These are phyloP conservation scores for Lactarius vividus DNA, from an alignment of 768 basidiomycete species.

Conservation along the genomic window DNA sequence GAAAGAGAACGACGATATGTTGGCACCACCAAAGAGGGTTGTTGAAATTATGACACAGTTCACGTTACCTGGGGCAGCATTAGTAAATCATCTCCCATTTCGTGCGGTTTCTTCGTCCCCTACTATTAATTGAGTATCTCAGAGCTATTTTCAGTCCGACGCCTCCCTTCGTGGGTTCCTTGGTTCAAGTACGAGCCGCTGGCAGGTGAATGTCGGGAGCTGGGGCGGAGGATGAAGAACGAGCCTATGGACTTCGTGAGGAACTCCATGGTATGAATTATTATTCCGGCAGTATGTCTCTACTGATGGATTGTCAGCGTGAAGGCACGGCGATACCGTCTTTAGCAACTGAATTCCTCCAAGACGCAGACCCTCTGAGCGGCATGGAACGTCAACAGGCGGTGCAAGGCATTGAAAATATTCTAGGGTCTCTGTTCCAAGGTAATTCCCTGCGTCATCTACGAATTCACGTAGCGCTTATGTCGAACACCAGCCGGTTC, in stretches of 20 bases:
- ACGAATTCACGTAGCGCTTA: neutral
- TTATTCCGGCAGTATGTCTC: neutral
- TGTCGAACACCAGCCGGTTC: slow-evolving; percentile 6
- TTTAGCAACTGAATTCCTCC: neutral
- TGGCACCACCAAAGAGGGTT: neutral
- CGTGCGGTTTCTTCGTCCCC: neutral
- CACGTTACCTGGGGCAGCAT: neutral
- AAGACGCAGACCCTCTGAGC: neutral
- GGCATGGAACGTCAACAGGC: neutral
- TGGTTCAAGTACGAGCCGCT: slow-evolving; percentile 1
- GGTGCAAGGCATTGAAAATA: neutral
- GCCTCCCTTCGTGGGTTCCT: slow-evolving; percentile 4
- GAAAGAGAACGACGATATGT: neutral
- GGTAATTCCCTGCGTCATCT: neutral
- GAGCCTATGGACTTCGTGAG: slow-evolving; percentile 2
- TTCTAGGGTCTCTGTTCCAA: slow-evolving; percentile 11
- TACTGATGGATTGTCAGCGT: neutral
- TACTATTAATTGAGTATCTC: neutral
- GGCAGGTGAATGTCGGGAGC: neutral
- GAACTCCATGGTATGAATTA: neutral
- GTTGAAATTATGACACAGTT: neutral
- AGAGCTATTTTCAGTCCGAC: neutral
- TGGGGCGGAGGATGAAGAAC: neutral
- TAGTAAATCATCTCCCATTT: slow-evolving; percentile 15
- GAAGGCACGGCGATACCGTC: neutral